Base-by-base conservation (phyloP, 345 rosid species). In the Citrus reticulata region DNA sequence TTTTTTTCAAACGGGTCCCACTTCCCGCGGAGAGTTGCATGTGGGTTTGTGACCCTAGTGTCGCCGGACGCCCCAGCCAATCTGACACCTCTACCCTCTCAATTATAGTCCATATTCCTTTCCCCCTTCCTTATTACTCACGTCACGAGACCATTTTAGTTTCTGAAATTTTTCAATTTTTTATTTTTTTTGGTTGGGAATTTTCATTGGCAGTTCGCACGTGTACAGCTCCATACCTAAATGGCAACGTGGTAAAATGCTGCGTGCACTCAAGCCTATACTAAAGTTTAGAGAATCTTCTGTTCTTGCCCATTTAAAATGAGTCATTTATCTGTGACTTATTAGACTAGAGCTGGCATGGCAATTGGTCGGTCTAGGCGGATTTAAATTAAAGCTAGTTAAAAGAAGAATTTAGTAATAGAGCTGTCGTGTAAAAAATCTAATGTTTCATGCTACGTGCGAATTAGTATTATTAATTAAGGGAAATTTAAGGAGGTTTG, bases 211-310 rank as follows among this genome's bases (percentile, higher is more conserved):
- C 29, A 35, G 75, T 70, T 79, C 80, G 87, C 90, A 89, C 94
- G 86, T 91, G 93, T 91, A 89, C 91, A 90, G 86, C 89, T 81
- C 82, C 73, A 82, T 77, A 64, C 77, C 39, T 60, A 10, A 84
- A 83, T 58, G 82, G 80, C 72, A 75, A 46, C 67, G 37, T 29
- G 51, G 51, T 58, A 22, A 37, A 62, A 35, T 58, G 35, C 55
- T 81, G 76, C 84, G 85, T 79, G 85, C 85, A 70, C 17, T 61
- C 58, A 61, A 61, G 57, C 40, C 27, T 61, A 61, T 70, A 60
- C 68, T 25, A 69, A 10, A 49, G 20, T 63, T 14, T n/a, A 8
- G 60, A 42, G 42, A 74, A 46, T 62, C 78, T 20, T 9, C 69
- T 6, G 78, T 46, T 22, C 61, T 30, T 29, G 46, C 10, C 40